Base-by-base conservation (phyloP, 2,329 filamentous ascomycete species). In the Ascocoryne sarcoides region DNA sequence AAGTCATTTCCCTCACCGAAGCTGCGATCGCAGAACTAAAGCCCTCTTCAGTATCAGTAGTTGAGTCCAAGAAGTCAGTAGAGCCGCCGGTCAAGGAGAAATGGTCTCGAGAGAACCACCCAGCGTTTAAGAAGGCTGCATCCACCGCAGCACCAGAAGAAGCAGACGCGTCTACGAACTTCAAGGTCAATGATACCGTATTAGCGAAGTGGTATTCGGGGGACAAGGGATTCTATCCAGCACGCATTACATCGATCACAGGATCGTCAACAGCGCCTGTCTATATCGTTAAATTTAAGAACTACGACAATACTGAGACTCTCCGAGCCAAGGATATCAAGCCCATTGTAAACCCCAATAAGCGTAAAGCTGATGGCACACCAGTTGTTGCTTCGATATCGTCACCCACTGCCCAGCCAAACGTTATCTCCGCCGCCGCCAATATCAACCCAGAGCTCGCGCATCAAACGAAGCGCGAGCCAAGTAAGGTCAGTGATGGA, bases 231-330 rank as follows among this genome's bases (percentile, higher is more conserved):
- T 95, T 89, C 65, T 96, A 96, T 65, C 82, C 87, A 33, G 92
- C 89, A 31, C 82, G 86, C 56, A 94, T 98, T 62, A 90, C 87
- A 37, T 89, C 84, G 38, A 89, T 95, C 54, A 95, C 90, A 16
- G 92, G 92, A 43, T 95, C 88, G 7, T 81, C 82, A n/a, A 84
- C 79, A 32, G 84, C 86, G 38, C 90, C 89, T 26, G 85, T 95
- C 48, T 98, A 95, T 62, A 83, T 86, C 35, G 89, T 98, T 62
- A 92, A 84, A 53, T 98, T 96, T 71, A 90, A 93, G 65, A 85
- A 79, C 56, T 96, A 96, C 65, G 77, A 82, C 48, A 87, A 75
- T 16, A 86, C 82, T 33, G 88, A 95, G 63, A 92, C 84, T 23
- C 65, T 94, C 45, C 76, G 81, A 45, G 78, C 83, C 46, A 82